Evolutionary conservation across 192 early-diverging fungal genomes (phyloP).

Genomic region (Backusella tuberculispora): DNA sequence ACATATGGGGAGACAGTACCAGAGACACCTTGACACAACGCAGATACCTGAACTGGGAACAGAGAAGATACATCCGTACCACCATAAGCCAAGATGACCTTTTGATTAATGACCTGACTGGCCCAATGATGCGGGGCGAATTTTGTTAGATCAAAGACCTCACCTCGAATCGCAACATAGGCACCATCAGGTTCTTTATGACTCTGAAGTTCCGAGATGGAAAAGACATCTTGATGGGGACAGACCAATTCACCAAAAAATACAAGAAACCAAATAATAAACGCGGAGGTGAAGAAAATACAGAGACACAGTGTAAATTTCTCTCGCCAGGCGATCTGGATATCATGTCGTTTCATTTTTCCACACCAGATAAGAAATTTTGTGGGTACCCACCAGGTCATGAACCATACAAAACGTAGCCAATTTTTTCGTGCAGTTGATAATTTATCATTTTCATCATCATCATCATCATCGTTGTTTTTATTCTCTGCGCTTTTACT

Average conservation of each 20-base stretch:
- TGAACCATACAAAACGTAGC: constrained; percentile 79
- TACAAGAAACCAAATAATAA: constrained; percentile 86
- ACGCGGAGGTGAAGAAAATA: constrained; percentile 74
- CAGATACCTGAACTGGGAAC: constrained; percentile 77
- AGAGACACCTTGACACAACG: constrained; percentile 49
- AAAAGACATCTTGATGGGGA: constrained; percentile 75
- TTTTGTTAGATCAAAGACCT: constrained; percentile 78
- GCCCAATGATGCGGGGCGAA: constrained; percentile 61
- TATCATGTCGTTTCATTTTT: constrained; percentile 75
- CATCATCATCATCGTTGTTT: constrained; percentile 44
- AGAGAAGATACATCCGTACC: constrained; percentile 65
- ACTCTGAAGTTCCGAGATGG: constrained; percentile 53
- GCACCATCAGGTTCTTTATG: constrained; percentile 53
- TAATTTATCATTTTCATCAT: constrained; percentile 45
- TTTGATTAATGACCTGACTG: constrained; percentile 58
- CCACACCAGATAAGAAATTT: constrained; percentile 69
- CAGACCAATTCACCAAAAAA: constrained; percentile 74
- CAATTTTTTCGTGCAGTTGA: constrained; percentile 74
- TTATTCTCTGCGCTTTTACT: neutral
- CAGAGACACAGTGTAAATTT: constrained; percentile 91
- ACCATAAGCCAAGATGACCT: constrained; percentile 50
- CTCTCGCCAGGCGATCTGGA: constrained; percentile 95
- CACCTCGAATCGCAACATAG: constrained; percentile 73
- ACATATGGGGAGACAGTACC: constrained; percentile 47
- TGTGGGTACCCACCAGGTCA: constrained; percentile 84